phyloP scores from a whole-genome alignment of 495 filamentous ascomycete genomes.

The Penicillium chermesinum region DNA sequence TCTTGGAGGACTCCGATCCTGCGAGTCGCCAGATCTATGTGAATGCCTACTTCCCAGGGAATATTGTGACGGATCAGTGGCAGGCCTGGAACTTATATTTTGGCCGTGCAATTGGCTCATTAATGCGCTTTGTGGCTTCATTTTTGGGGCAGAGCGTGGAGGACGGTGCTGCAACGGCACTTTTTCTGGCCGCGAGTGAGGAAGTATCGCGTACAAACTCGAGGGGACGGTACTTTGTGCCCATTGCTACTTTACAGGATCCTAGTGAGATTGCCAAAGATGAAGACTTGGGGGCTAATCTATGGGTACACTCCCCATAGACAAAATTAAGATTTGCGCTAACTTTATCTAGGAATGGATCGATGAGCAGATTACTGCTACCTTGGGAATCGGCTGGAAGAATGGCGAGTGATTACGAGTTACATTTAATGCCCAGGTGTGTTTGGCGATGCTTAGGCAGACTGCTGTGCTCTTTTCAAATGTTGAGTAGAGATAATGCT shows the following conservation, averaged over 20 bases:
- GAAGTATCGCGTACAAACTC: slow-evolving; percentile 12
- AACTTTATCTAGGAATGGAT: slow-evolving; percentile 18
- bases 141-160: slow-evolving; percentile 24
- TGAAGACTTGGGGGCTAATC: slow-evolving; percentile 17
- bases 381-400: slow-evolving; percentile 9
- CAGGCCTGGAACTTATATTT: slow-evolving; percentile 28
- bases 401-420: not conserved
- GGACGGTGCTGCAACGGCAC: slow-evolving; percentile 35
- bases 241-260: slow-evolving; percentile 22
- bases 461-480: too few species aligned
- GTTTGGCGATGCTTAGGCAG: too few species aligned
- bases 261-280: slow-evolving; percentile 22
- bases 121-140: slow-evolving; percentile 6
- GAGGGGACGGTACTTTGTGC: slow-evolving; percentile 32
- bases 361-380: slow-evolving; percentile 13
- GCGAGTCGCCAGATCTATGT: slow-evolving; percentile 26
- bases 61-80: slow-evolving; percentile 35
- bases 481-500: too few species aligned
- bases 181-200: slow-evolving; percentile 29
- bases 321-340: not conserved
- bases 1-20: slow-evolving; percentile 12
- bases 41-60: slow-evolving; percentile 39
- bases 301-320: slow-evolving; percentile 19
- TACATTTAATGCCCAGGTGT: too few species aligned
- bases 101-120: slow-evolving; percentile 13